These are phyloP conservation scores for Ophiocordyceps camponoti-floridani DNA, from an alignment of 2,329 filamentous ascomycete genomes.

Conservation along the genomic window DNA sequence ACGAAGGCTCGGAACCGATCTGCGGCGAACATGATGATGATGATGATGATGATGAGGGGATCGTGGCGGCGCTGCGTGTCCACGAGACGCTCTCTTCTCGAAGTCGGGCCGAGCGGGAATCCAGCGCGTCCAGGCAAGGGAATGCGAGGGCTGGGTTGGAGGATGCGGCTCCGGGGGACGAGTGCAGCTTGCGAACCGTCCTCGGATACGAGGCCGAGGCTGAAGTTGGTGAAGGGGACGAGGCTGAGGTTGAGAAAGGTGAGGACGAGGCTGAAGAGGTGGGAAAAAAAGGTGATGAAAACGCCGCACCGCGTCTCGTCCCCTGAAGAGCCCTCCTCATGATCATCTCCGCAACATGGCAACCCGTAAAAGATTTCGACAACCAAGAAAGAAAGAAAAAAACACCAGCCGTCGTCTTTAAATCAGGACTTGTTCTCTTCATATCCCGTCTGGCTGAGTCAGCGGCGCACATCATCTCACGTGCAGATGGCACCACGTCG, in stretches of 20 bases:
- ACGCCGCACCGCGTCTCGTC: too few relatives aligned
- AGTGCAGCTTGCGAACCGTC: neutral
- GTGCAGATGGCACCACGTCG: slow-evolving; percentile 3
- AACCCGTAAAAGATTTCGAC: too few relatives aligned
- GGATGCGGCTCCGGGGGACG: slow-evolving; percentile 4
- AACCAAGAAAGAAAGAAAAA: too few relatives aligned
- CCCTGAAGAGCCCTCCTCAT: too few relatives aligned
- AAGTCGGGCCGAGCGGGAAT: slow-evolving; percentile 59
- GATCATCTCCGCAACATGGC: too few relatives aligned
- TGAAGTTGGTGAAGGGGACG: neutral
- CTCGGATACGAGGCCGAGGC: neutral
- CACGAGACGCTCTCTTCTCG: slow-evolving; percentile 11
- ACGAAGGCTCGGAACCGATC: slow-evolving; percentile 79
- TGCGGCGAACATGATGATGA: slow-evolving; percentile 32
- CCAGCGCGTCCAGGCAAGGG: slow-evolving; percentile 73
- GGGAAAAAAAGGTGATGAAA: neutral
- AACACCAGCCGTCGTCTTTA: too few relatives aligned
- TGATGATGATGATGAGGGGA: too few relatives aligned
- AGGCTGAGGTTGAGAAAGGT: neutral
- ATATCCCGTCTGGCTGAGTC: slow-evolving; percentile 2
- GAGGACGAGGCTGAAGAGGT: neutral
- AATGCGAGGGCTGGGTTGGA: slow-evolving; percentile 73
- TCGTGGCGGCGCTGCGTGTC: too few relatives aligned
- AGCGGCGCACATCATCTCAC: slow-evolving; percentile 9
- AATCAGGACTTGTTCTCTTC: neutral